These are phyloP conservation scores for Triangularia setosa DNA, from an alignment of 2,329 filamentous ascomycete species.

Conservation along the genomic window DNA sequence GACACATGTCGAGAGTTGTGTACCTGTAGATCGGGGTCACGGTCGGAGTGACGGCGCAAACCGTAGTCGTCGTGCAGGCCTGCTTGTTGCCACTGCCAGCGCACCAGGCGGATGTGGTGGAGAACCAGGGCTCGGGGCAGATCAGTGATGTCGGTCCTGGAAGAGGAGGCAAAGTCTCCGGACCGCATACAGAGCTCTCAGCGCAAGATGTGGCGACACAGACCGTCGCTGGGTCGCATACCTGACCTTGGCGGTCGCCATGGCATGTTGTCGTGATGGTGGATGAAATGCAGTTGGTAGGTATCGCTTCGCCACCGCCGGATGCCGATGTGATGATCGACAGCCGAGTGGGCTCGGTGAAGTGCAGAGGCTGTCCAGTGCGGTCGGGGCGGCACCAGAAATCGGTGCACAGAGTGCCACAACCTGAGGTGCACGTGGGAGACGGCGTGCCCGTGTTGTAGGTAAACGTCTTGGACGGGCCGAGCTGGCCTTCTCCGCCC, in stretches of 20 bases:
- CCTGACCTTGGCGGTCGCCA: background rate
- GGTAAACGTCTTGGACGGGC: background rate
- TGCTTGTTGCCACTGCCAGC: background rate
- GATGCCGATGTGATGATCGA: background rate
- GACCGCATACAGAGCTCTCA: background rate
- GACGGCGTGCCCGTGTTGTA: background rate
- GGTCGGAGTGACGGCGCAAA: too few relatives aligned
- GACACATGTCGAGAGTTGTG: too few relatives aligned
- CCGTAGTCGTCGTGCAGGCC: too few relatives aligned
- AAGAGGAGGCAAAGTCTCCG: too few relatives aligned
- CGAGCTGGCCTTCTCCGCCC: background rate
- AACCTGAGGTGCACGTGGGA: background rate
- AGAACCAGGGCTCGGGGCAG: too few relatives aligned
- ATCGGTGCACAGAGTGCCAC: background rate
- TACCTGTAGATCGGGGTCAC: too few relatives aligned
- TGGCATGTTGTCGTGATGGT: background rate
- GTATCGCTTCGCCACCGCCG: background rate
- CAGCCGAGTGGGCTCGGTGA: background rate
- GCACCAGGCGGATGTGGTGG: too few relatives aligned
- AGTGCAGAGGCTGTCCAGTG: background rate
- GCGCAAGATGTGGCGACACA: background rate
- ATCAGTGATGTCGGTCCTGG: too few relatives aligned
- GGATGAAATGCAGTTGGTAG: background rate
- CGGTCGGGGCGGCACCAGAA: background rate
- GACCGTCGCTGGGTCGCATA: background rate